A percentile compares a stretch with the other conserved stretches of the same genome.
Evolutionary conservation across 768 basidiomycete genomes (phyloP).

Genomic region (Leccinum variicolor): DNA sequence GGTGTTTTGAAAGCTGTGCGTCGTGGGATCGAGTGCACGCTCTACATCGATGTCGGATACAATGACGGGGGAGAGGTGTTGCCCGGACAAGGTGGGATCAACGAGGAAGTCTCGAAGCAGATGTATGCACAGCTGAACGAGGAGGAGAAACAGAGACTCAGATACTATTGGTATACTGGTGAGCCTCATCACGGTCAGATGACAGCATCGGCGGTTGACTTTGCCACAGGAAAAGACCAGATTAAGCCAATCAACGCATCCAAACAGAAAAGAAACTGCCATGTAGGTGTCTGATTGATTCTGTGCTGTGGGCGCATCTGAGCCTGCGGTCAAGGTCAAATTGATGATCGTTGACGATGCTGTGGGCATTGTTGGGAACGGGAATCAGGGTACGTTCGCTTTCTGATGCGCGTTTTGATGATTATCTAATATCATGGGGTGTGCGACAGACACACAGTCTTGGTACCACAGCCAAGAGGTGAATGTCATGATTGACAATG

Average conservation of each 20-base stretch:
- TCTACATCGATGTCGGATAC: constrained; percentile 58
- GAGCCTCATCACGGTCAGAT: constrained; percentile 1
- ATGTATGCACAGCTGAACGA: constrained; percentile 52
- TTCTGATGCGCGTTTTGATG: neutral
- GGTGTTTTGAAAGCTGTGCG: constrained; percentile 59
- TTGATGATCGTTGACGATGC: constrained; percentile 64
- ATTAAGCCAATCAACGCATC: constrained; percentile 62
- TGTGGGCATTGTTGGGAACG: constrained; percentile 65
- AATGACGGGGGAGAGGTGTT: constrained; percentile 59
- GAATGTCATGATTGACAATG: constrained; percentile 60
- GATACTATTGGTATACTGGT: constrained; percentile 56
- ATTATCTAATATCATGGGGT: constrained; percentile 1
- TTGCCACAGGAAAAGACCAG: constrained; percentile 52
- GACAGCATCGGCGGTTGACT: neutral
- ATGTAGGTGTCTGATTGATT: constrained; percentile 34
- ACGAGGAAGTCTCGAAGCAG: constrained; percentile 60
- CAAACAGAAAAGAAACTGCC: constrained; percentile 67
- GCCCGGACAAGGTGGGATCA: constrained; percentile 69
- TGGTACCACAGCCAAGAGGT: constrained; percentile 75
- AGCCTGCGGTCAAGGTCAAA: constrained; percentile 41
- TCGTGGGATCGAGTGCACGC: constrained; percentile 55
- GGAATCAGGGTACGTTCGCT: constrained; percentile 52
- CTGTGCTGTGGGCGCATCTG: neutral
- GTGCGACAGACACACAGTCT: constrained; percentile 50
- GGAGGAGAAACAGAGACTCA: constrained; percentile 43